phyloP scores from a whole-genome alignment of 1,284 basidiomycete species.

The Testicularia cyperi region DNA sequence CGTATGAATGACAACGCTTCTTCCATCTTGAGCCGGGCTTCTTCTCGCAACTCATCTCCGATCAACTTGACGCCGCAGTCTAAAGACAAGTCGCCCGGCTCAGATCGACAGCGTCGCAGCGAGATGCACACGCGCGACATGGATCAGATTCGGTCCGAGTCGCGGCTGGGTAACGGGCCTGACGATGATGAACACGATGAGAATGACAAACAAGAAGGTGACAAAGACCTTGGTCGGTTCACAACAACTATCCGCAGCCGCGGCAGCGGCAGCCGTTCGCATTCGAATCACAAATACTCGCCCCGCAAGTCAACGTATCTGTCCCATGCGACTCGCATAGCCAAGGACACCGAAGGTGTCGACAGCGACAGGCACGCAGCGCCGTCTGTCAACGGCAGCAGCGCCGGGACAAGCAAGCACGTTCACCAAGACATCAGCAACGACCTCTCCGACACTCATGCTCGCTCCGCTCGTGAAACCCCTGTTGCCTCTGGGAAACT shows the following conservation, averaged over 20 bases:
- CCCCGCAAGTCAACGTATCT: slow-evolving; percentile 32
- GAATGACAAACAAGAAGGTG: neutral
- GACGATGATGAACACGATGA: slow-evolving; percentile 8
- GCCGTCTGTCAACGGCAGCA: neutral
- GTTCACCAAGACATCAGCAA: too few relatives aligned
- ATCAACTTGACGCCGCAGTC: too few relatives aligned
- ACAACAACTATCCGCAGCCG: too few relatives aligned
- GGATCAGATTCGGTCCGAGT: slow-evolving; percentile 41
- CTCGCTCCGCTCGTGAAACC: too few relatives aligned
- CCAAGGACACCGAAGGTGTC: slow-evolving; percentile 2
- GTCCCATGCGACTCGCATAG: slow-evolving; percentile 6
- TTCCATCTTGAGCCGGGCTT: too few relatives aligned
- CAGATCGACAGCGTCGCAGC: slow-evolving; percentile 23
- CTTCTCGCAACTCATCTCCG: too few relatives aligned
- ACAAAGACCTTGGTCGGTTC: too few relatives aligned
- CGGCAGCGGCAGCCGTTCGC: too few relatives aligned
- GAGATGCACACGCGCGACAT: slow-evolving; percentile 43
- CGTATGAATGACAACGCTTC: too few relatives aligned
- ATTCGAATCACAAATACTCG: slow-evolving; percentile 32
- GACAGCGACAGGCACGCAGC: neutral
- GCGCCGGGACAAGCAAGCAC: too few relatives aligned
- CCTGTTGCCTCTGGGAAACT: too few relatives aligned
- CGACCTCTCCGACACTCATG: too few relatives aligned
- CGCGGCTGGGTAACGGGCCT: slow-evolving; percentile 16
- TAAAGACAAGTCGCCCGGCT: slow-evolving; percentile 10